These are phyloP conservation scores for Fagopyrum tataricum DNA, from an alignment of 148 eudicot species.

Conservation along the genomic window DNA sequence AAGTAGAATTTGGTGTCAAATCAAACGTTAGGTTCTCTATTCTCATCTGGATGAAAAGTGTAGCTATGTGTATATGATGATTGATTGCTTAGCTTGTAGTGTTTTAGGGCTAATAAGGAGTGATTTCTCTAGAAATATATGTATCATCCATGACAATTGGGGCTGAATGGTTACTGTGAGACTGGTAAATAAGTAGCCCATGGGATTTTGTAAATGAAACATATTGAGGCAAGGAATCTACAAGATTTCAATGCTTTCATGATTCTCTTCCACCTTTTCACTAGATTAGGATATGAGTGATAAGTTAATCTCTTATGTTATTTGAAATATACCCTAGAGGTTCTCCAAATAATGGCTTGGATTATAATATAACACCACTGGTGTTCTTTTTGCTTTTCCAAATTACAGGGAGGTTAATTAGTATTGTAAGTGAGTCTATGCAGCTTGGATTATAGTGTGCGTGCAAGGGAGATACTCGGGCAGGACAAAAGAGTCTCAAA, in stretches of 20 bases:
- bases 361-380: too few species aligned
- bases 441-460: too few species aligned
- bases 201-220: not conserved
- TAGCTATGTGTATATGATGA: not conserved
- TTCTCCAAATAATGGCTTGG: conserved; percentile 73
- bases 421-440: too few species aligned
- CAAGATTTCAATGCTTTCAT: not conserved
- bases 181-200: not conserved
- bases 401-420: too few species aligned
- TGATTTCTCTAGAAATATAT: not conserved
- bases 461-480: too few species aligned
- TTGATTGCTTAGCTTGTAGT: not conserved
- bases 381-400: too few species aligned
- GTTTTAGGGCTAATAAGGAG: not conserved
- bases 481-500: too few species aligned
- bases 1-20: not conserved
- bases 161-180: not conserved
- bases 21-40: not conserved
- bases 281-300: too few species aligned
- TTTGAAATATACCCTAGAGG: conserved; percentile 96
- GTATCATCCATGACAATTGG: not conserved
- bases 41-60: conserved; percentile 2
- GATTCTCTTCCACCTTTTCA: not conserved
- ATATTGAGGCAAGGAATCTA: not conserved
- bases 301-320: conserved; percentile 32